Evolutionary conservation across 805 yeast genomes (phyloP).

Genomic region (Maudiozyma barnettii): DNA sequence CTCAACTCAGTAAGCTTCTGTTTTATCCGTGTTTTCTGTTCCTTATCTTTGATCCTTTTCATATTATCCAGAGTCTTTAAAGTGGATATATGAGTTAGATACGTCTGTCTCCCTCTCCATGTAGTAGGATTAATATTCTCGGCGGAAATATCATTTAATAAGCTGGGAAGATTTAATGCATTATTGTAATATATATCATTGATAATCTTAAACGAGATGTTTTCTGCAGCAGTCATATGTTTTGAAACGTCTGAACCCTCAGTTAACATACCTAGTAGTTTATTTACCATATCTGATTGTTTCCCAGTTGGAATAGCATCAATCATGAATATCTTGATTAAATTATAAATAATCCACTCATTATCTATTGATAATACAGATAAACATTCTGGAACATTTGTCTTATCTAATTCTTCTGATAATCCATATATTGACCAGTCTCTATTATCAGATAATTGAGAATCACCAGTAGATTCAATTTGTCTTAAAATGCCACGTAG

Average conservation of each 20-base stretch:
- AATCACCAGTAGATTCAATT: slow-evolving; percentile 21
- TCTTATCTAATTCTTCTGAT: slow-evolving; percentile 2
- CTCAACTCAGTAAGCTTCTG: slow-evolving; percentile 12
- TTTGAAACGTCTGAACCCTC: background rate
- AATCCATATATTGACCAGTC: slow-evolving; percentile 20
- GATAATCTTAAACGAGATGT: slow-evolving; percentile 17
- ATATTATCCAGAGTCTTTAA: slow-evolving; percentile 23
- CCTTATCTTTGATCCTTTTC: slow-evolving; percentile 19
- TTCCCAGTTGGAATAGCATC: slow-evolving; percentile 9
- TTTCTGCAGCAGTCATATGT: slow-evolving; percentile 8
- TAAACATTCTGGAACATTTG: slow-evolving; percentile 9
- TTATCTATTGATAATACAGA: slow-evolving; percentile 11
- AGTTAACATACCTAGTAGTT: background rate
- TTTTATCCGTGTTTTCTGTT: slow-evolving; percentile 13
- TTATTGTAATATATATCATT: slow-evolving; percentile 15
- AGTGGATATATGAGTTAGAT: slow-evolving; percentile 17
- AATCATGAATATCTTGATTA: slow-evolving; percentile 17
- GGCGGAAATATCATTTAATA: background rate
- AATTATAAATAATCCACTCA: slow-evolving; percentile 8
- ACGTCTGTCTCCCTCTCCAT: slow-evolving; percentile 20
- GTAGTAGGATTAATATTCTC: slow-evolving; percentile 1
- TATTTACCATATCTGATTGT: background rate
- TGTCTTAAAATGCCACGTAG: slow-evolving; percentile 24
- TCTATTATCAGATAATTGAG: slow-evolving; percentile 16
- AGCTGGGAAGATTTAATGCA: slow-evolving; percentile 4